These are phyloP conservation scores for Diaporthe helianthi DNA, from an alignment of 2,329 filamentous ascomycete species.

Conservation along the genomic window DNA sequence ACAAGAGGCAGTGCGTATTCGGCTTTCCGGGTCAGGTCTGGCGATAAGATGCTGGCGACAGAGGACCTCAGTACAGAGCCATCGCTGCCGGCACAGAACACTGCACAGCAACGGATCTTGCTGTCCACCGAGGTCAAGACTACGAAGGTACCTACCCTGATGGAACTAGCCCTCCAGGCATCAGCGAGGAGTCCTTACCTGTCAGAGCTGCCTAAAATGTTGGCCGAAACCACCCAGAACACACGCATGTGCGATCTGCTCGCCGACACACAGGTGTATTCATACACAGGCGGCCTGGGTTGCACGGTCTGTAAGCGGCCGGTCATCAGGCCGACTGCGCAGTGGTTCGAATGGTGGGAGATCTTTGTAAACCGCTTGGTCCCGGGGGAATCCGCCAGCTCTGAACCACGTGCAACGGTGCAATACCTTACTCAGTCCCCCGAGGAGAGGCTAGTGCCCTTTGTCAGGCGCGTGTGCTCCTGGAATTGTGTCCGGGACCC, in stretches of 20 bases:
- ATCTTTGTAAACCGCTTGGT: slow-evolving; percentile 38
- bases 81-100: neutral
- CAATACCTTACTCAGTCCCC: slow-evolving; percentile 42
- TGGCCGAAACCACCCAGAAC: slow-evolving; percentile 51
- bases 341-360: slow-evolving; percentile 71
- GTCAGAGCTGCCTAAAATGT: slow-evolving; percentile 47
- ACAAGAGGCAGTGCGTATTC: slow-evolving; percentile 37
- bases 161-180: slow-evolving; percentile 57
- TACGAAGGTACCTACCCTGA: slow-evolving; percentile 53
- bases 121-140: neutral
- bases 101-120: slow-evolving; percentile 1
- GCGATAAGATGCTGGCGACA: slow-evolving; percentile 29
- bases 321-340: slow-evolving; percentile 58
- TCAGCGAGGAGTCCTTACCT: slow-evolving; percentile 54
- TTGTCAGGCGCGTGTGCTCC: slow-evolving; percentile 57
- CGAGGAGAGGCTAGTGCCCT: slow-evolving; percentile 52
- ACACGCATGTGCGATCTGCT: slow-evolving; percentile 50
- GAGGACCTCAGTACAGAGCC: slow-evolving; percentile 29
- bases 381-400: neutral
- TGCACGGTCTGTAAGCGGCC: slow-evolving; percentile 60
- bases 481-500: slow-evolving; percentile 55
- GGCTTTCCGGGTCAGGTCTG: slow-evolving; percentile 36
- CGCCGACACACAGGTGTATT: slow-evolving; percentile 48
- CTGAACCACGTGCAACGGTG: neutral
- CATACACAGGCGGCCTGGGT: slow-evolving; percentile 54